A percentile compares a stretch with the other conserved stretches of the same genome.
Conservation (phyloP, 2,329 filamentous ascomycete genomes). For the Penicillium nordicum region DNA sequence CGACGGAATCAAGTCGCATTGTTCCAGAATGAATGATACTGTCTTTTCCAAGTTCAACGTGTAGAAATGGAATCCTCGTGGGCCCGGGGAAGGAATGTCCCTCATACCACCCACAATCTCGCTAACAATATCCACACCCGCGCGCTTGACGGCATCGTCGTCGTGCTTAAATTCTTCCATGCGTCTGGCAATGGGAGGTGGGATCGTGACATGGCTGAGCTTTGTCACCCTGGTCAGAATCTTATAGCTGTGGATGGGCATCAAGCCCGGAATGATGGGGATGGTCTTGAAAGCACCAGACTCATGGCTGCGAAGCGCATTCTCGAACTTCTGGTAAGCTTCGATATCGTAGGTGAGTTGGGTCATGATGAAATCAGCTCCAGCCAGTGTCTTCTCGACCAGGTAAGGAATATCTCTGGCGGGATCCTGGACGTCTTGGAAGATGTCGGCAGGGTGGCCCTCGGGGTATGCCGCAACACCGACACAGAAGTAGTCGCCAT, state of each 20-base stretch:
- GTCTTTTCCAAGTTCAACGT: constrained; percentile 95
- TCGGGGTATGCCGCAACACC: constrained; percentile 95
- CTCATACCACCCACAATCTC: constrained; percentile 80
- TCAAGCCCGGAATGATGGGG: constrained; percentile 88
- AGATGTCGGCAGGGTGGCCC: constrained; percentile 86
- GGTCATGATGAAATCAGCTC: constrained; percentile 97
- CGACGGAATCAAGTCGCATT: constrained; percentile 72
- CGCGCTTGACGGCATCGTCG: constrained; percentile 48
- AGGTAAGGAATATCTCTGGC: constrained; percentile 75
- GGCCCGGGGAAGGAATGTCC: constrained; percentile 57
- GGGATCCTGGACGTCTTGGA: constrained; percentile 71
- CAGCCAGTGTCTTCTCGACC: constrained; percentile 84
- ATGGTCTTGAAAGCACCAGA: constrained; percentile 82
- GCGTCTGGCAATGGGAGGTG: constrained; percentile 64
- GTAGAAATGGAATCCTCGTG: constrained; percentile 92
- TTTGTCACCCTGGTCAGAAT: constrained; percentile 93
- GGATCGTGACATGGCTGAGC: constrained; percentile 83
- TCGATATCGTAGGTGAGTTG: constrained; percentile 92
- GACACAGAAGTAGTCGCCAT: constrained; percentile 94
- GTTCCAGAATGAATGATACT: constrained; percentile 87
- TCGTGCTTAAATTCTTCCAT: constrained; percentile 48
- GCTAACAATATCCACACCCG: constrained; percentile 63
- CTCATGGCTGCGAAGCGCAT: constrained; percentile 69
- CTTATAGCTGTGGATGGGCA: constrained; percentile 97
- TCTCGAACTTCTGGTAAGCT: constrained; percentile 78